Conservation (phyloP, 805 yeast species). For the Suhomyces sp. region DNA sequence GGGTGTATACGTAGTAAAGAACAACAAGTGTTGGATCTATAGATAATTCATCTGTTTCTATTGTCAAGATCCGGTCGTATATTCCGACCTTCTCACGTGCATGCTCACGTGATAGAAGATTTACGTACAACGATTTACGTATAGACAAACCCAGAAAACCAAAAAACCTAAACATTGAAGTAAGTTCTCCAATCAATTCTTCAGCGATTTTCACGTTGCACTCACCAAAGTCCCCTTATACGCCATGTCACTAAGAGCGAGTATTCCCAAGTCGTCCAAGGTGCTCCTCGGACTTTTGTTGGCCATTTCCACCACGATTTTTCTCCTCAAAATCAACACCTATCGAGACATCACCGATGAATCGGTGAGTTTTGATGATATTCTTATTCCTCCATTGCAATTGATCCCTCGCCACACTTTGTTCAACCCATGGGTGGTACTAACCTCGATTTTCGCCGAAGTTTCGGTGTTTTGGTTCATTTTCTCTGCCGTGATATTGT, state of each 20-base stretch:
- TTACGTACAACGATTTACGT: too few species aligned
- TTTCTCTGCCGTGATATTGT: conserved; percentile 37
- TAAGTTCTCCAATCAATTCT: too few species aligned
- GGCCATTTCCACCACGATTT: conserved; percentile 40
- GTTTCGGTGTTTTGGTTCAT: conserved; percentile 46
- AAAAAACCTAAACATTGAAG: too few species aligned
- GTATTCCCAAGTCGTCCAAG: conserved; percentile 49
- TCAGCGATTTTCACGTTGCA: too few species aligned
- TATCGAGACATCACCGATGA: conserved; percentile 16
- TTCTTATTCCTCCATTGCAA: conserved; percentile 59
- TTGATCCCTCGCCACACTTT: conserved; percentile 59
- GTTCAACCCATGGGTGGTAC: conserved; percentile 62
- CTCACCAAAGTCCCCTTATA: too few species aligned
- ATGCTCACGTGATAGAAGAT: too few species aligned
- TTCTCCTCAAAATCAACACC: conserved; percentile 39
- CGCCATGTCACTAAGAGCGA: conserved; percentile 8
- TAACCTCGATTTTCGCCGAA: conserved; percentile 66
- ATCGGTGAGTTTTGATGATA: conserved; percentile 30
- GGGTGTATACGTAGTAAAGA: too few species aligned
- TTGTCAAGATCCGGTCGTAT: too few species aligned
- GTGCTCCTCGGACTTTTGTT: conserved; percentile 41
- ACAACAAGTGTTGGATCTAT: too few species aligned
- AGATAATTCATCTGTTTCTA: too few species aligned
- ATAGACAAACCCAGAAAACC: too few species aligned
- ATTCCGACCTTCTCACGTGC: too few species aligned